phyloP scores from a whole-genome alignment of 208 protist genomes.

The Trypanosoma cruzi region DNA sequence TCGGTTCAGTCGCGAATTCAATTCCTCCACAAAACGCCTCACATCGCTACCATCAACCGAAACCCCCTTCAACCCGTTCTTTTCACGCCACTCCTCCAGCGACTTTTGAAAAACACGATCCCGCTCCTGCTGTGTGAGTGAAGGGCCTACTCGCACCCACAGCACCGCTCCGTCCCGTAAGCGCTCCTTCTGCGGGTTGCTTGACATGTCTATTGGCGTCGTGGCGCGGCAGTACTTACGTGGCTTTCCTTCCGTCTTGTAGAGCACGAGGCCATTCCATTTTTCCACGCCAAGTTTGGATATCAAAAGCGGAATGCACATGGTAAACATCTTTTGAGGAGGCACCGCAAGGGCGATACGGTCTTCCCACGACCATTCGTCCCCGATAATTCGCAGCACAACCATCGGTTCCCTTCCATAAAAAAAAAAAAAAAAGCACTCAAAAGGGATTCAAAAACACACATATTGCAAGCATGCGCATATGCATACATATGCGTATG shows the following conservation, averaged over 20 bases:
- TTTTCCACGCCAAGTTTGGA: slow-evolving; percentile 26
- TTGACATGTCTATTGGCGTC: slow-evolving; percentile 23
- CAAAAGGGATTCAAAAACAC: background rate
- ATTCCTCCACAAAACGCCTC: slow-evolving; percentile 28
- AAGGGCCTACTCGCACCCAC: slow-evolving; percentile 19
- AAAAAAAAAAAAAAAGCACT: slow-evolving; percentile 6
- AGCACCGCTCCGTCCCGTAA: slow-evolving; percentile 30
- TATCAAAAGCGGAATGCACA: slow-evolving; percentile 26
- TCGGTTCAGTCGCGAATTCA: slow-evolving; percentile 17
- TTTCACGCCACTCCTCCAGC: slow-evolving; percentile 27
- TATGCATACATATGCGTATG: slow-evolving; percentile 4
- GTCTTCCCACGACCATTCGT: slow-evolving; percentile 37
- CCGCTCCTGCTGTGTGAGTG: slow-evolving; percentile 17
- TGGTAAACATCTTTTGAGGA: slow-evolving; percentile 18
- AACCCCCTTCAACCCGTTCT: slow-evolving; percentile 14
- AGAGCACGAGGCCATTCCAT: slow-evolving; percentile 25
- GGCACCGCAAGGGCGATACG: slow-evolving; percentile 30
- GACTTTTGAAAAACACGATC: slow-evolving; percentile 28
- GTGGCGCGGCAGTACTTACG: slow-evolving; percentile 28
- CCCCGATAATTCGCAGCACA: slow-evolving; percentile 30
- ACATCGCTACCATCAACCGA: slow-evolving; percentile 31
- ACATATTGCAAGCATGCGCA: background rate
- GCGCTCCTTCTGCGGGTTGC: slow-evolving; percentile 21
- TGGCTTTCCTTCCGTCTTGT: slow-evolving; percentile 31
- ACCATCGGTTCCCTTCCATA: slow-evolving; percentile 13